These are phyloP conservation scores for Plectosphaerella cucumerina DNA, from an alignment of 2,329 filamentous ascomycete genomes.

Conservation along the genomic window DNA sequence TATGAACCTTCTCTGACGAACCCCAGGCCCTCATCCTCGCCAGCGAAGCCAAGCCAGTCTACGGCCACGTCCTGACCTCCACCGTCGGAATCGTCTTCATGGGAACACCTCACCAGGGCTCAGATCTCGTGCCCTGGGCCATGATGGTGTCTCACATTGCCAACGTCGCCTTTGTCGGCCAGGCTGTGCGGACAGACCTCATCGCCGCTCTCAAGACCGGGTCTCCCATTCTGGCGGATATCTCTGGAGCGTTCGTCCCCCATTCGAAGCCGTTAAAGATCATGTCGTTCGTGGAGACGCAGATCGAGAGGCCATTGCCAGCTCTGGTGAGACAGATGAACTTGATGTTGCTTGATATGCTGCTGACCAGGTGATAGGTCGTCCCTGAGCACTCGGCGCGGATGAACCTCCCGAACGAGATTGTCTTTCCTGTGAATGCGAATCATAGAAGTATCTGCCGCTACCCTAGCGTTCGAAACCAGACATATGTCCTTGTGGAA, in stretches of 20 bases:
- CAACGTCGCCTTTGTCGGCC: neutral
- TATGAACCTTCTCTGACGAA: no score
- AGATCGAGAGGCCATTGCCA: neutral
- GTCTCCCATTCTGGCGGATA: neutral
- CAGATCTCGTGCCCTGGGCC: conserved; percentile 4
- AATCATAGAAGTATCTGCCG: neutral
- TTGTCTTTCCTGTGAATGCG: neutral
- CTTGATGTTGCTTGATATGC: neutral
- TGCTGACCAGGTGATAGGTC: neutral
- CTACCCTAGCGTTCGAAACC: neutral
- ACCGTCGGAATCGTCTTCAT: conserved; percentile 27
- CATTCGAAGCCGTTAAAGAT: neutral
- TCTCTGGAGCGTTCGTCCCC: neutral
- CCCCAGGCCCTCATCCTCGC: no score
- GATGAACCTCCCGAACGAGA: neutral
- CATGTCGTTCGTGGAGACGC: neutral
- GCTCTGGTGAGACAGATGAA: neutral
- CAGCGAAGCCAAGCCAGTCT: no score
- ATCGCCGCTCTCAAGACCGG: neutral
- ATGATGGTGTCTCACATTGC: neutral
- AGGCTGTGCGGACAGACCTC: neutral
- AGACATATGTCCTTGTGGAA: neutral
- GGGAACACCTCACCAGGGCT: conserved; percentile 31
- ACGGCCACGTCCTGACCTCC: no score
- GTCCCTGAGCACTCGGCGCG: neutral